Percentiles rank a stretch among this genome's conserved stretches.
Conservation (phyloP, 2,329 filamentous ascomycete genomes). For the Torrubiellomyces zombiae region DNA sequence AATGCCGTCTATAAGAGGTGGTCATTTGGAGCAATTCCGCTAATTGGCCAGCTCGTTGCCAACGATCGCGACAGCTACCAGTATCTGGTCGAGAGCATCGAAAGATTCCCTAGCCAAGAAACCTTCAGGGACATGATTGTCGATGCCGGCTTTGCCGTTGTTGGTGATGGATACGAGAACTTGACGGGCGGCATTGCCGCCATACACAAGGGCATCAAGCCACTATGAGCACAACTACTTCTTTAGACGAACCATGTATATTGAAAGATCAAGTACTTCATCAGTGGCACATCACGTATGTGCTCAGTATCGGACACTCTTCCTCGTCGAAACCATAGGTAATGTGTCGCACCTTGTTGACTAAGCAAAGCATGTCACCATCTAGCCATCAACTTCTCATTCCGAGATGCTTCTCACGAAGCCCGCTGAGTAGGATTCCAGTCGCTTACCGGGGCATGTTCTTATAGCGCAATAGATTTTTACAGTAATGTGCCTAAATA, state of each 20-base stretch:
- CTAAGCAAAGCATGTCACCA: too few species aligned
- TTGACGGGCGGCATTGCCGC: conserved; percentile 84
- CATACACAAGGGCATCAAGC: conserved; percentile 95
- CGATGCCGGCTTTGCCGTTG: conserved; percentile 71
- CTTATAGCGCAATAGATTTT: too few species aligned
- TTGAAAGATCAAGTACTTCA: too few species aligned
- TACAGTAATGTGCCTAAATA: too few species aligned
- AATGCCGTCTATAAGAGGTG: conserved; percentile 85
- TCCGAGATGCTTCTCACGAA: too few species aligned
- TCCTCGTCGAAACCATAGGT: too few species aligned
- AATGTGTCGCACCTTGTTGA: too few species aligned
- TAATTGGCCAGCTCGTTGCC: conserved; percentile 90
- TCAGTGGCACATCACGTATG: background rate
- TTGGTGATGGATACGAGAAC: conserved; percentile 73
- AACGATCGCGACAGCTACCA: conserved; percentile 93
- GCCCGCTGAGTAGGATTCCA: too few species aligned
- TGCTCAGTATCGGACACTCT: too few species aligned
- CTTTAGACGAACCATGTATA: conserved; percentile 7
- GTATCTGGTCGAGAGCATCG: conserved; percentile 96
- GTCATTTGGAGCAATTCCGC: conserved; percentile 85
- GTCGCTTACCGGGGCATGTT: too few species aligned
- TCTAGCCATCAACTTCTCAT: background rate
- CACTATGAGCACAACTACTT: too few species aligned
- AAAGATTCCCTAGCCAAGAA: conserved; percentile 73
- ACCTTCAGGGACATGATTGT: conserved; percentile 73